These are phyloP conservation scores for Pseudogymnoascus sp. DNA, from an alignment of 2,329 filamentous ascomycete species.

Conservation along the genomic window DNA sequence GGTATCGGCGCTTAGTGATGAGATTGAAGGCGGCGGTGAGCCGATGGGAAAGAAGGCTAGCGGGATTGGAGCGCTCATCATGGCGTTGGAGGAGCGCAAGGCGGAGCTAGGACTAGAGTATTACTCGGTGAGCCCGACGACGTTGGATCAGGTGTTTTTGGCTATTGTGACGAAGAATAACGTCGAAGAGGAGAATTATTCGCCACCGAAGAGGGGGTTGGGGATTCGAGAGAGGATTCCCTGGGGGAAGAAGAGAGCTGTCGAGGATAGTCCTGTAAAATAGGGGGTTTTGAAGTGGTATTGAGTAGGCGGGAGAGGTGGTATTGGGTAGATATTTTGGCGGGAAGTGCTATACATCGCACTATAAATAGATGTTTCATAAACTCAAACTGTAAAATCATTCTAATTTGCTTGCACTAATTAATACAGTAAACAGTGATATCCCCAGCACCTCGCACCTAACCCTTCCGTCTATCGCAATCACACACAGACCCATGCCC, in stretches of 20 bases:
- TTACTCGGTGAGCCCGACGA: slow-evolving; percentile 80
- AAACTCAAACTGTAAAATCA: not conserved
- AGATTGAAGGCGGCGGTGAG: slow-evolving; percentile 18
- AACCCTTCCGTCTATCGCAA: not conserved
- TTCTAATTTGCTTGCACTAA: not conserved
- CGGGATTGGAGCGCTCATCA: slow-evolving; percentile 59
- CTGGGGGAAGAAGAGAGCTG: not conserved
- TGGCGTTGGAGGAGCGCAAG: slow-evolving; percentile 64
- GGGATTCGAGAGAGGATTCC: not conserved
- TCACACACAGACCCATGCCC: not conserved
- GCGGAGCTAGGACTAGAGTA: slow-evolving; percentile 66
- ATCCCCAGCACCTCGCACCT: not conserved
- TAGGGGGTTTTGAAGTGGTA: not conserved
- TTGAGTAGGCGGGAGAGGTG: not conserved
- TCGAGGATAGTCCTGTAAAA: not conserved
- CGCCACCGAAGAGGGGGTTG: not conserved
- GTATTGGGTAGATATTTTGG: not conserved
- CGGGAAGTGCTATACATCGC: not conserved
- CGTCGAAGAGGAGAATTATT: slow-evolving; percentile 64
- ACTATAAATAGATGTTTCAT: not conserved
- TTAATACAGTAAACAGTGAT: not conserved
- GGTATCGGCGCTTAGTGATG: slow-evolving; percentile 20
- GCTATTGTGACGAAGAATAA: slow-evolving; percentile 75
- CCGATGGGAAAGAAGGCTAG: slow-evolving; percentile 12
- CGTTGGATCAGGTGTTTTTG: slow-evolving; percentile 85